These are phyloP conservation scores for Helicosporidium sp. DNA, from an alignment of 139 green algal species.

Conservation along the genomic window DNA sequence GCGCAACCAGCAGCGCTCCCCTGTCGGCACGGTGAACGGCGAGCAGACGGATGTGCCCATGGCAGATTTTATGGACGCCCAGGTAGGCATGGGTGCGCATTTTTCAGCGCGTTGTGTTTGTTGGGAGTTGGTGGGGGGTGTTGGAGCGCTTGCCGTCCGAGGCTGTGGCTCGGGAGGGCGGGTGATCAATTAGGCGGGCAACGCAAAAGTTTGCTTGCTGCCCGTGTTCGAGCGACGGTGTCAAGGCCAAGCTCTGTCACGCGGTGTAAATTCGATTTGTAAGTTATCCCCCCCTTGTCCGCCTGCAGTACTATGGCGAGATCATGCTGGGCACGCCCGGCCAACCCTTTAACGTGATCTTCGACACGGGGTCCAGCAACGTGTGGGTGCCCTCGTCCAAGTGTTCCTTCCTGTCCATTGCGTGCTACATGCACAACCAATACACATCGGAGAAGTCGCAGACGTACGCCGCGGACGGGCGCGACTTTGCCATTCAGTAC, in stretches of 20 bases:
- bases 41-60: constrained; percentile 6
- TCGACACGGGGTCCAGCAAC: constrained; percentile 85
- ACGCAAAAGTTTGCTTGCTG: neutral
- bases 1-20: constrained; percentile 1
- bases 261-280: too few relatives aligned
- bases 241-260: too few relatives aligned
- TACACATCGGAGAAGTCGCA: constrained; percentile 54
- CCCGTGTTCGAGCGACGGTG: neutral
- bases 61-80: constrained; percentile 24
- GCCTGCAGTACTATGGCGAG: constrained; percentile 80
- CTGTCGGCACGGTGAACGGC: constrained; percentile 3
- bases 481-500: constrained; percentile 91
- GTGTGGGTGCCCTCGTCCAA: constrained; percentile 53
- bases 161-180: too few relatives aligned
- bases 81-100: neutral
- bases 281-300: neutral
- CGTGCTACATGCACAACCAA: constrained; percentile 73
- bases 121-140: too few relatives aligned
- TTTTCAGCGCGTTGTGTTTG: too few relatives aligned
- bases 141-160: neutral
- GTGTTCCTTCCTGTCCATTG: constrained; percentile 69
- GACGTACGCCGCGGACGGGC: constrained; percentile 31
- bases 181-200: too few relatives aligned
- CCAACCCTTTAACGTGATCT: constrained; percentile 81
- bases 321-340: constrained; percentile 72